Evolutionary conservation across 148 eudicot species (phyloP).

Genomic region (Rhododendron henanense): DNA sequence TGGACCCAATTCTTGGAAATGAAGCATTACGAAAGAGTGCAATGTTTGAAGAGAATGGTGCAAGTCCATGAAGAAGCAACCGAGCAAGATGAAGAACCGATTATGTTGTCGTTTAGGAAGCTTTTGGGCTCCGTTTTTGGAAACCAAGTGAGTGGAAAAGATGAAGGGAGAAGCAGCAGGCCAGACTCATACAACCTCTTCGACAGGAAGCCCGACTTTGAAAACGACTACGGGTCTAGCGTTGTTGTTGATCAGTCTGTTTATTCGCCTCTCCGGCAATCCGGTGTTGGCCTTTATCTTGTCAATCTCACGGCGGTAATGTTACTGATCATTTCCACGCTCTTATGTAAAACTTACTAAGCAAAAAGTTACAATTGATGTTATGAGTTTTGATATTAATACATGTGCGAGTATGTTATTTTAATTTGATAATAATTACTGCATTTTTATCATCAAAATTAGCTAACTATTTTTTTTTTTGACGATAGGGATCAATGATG

Average conservation of each 20-base stretch:
- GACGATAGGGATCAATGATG: slow-evolving; percentile 8
- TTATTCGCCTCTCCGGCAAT: slow-evolving; percentile 47
- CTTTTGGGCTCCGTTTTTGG: neutral
- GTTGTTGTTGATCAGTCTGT: slow-evolving; percentile 48
- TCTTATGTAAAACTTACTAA: too few relatives aligned
- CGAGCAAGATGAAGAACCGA: neutral
- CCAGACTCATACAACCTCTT: neutral
- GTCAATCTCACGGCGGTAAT: slow-evolving; percentile 85
- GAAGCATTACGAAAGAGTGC: slow-evolving; percentile 33
- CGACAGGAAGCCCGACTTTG: neutral
- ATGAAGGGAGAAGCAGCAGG: slow-evolving; percentile 10
- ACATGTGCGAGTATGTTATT: too few relatives aligned
- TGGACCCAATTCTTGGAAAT: slow-evolving; percentile 42
- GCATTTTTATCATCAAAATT: neutral
- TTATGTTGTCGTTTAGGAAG: neutral
- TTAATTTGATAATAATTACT: neutral
- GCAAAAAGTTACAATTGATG: too few relatives aligned
- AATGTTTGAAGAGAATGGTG: slow-evolving; percentile 38
- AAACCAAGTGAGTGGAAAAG: neutral
- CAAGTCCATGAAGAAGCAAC: neutral
- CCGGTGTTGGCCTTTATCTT: slow-evolving; percentile 52
- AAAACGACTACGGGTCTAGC: neutral
- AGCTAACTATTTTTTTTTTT: neutral
- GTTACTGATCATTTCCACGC: neutral
- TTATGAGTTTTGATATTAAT: neutral